Evolutionary conservation across 192 early-diverging fungal species (phyloP), one percentile per base, ranked within the genome.

Genomic region (Entophlyctis luteolus): DNA sequence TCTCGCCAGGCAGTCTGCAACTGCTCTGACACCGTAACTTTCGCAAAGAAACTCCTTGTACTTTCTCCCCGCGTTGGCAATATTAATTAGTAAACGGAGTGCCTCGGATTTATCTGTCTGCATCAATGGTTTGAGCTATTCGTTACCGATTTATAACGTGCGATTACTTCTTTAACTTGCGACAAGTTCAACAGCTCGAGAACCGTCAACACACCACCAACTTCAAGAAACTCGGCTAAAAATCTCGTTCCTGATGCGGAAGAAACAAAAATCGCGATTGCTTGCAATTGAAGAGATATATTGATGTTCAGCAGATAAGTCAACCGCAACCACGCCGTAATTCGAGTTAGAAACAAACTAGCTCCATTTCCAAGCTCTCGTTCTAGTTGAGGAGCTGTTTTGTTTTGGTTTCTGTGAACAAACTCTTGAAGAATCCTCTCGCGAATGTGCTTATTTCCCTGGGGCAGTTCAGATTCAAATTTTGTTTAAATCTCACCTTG

Each of bases 1-100:
- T 31, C 79, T 59, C 2, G 81, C 75, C 27, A 87, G 67, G 55
- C 85, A 87, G 37, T 87, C 85, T 3, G 83, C 72, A 32, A 87
- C 71, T 18, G 81, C 68, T 35, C 83, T 65, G 2, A 87, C 81
- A 14, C 83, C 84, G 65, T 84, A 86, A 70, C 80, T 82, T 68
- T 87, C 85, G 70, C 85, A 87, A 18, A 87, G 72, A 72, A 87
- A 87, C 68, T 87, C 85, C 49, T 87, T 87, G 65, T 84, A 83
- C 63, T 75, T 76, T 34, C 85, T 55, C 29, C 85, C 85, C 37
- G 81, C 70, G 38, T 76, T 72, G 1, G 82, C 81, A 38, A 87
- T 74, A 67, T 73, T 57, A 16, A 80, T 56, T 5, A 87, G 57
- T 14, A 87, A 47, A 27, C 73, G 37, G 48, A 87, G 55, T 2